Evolutionary conservation across 305 asterid species (phyloP).

Genomic region (Petunia hybrid): DNA sequence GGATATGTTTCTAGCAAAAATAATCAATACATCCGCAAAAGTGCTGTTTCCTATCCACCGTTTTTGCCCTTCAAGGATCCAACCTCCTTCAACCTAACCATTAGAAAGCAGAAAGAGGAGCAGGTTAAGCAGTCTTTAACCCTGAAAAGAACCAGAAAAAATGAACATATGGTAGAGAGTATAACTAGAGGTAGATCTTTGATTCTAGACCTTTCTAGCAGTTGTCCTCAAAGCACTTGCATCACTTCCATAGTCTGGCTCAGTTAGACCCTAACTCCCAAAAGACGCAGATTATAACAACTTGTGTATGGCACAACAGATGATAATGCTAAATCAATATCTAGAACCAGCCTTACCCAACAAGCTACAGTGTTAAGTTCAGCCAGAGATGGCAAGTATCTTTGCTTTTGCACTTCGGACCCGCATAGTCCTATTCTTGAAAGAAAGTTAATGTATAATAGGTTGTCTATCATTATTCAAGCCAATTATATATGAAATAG

Average conservation of each 20-base stretch:
- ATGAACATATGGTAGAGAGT: background rate
- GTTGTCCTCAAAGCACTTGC: constrained; percentile 89
- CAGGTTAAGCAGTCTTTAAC: constrained; percentile 1
- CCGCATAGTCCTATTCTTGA: constrained; percentile 77
- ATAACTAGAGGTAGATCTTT: background rate
- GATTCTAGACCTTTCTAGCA: constrained; percentile 76
- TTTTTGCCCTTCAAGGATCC: constrained; percentile 95
- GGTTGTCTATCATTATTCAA: constrained; percentile 1
- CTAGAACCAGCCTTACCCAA: constrained; percentile 69
- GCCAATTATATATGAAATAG: background rate
- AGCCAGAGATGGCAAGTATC: constrained; percentile 87
- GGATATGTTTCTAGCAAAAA: constrained; percentile 79
- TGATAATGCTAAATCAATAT: constrained; percentile 14
- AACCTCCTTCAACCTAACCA: constrained; percentile 91
- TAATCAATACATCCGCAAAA: constrained; percentile 85
- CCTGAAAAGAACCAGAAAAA: constrained; percentile 5
- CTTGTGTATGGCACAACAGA: constrained; percentile 10
- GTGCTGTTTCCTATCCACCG: constrained; percentile 99
- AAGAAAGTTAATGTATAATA: constrained; percentile 27
- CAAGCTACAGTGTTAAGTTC: constrained; percentile 72
- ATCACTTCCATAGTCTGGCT: constrained; percentile 98
- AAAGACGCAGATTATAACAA: constrained; percentile 34
- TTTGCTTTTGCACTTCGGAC: constrained; percentile 87
- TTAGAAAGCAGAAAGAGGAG: constrained; percentile 29
- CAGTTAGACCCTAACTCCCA: constrained; percentile 78